Evolutionary conservation across 208 protist genomes (phyloP).

Genomic region (Acanthamoeba triangularis): DNA sequence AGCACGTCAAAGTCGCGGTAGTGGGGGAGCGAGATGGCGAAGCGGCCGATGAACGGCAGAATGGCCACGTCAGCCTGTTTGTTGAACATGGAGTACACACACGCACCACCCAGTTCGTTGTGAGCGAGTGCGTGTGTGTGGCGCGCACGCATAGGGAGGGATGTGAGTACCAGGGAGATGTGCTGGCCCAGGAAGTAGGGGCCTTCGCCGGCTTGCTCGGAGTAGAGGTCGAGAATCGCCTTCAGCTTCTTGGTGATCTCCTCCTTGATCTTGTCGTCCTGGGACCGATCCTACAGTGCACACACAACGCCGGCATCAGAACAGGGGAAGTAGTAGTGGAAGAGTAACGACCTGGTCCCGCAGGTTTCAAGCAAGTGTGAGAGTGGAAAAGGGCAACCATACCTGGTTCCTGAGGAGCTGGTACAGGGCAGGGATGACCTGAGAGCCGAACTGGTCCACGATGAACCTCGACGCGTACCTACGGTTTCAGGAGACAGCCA

Average conservation of each 20-base stretch:
- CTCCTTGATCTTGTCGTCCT: slow-evolving; percentile 68
- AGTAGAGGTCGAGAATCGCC: slow-evolving; percentile 18
- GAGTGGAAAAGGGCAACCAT: neutral
- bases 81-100: neutral
- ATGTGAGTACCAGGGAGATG: slow-evolving; percentile 2
- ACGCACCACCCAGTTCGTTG: neutral
- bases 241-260: slow-evolving; percentile 61
- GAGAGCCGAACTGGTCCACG: slow-evolving; percentile 66
- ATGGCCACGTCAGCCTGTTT: slow-evolving; percentile 34
- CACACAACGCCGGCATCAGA: neutral
- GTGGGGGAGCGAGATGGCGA: neutral
- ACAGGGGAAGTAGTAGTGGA: neutral
- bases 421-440: slow-evolving; percentile 21
- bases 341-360: neutral
- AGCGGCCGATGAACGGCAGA: slow-evolving; percentile 47
- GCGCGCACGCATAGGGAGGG: neutral
- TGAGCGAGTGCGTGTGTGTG: neutral
- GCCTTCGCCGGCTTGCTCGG: neutral
- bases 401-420: slow-evolving; percentile 68
- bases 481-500: neutral
- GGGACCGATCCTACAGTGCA: neutral
- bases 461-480: slow-evolving; percentile 24
- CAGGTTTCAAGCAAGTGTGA: neutral
- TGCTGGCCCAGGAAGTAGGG: slow-evolving; percentile 71
- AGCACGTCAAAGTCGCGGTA: slow-evolving; percentile 48